Evolutionary conservation across 139 green algal genomes (phyloP).

Genomic region (Closterium sp.): DNA sequence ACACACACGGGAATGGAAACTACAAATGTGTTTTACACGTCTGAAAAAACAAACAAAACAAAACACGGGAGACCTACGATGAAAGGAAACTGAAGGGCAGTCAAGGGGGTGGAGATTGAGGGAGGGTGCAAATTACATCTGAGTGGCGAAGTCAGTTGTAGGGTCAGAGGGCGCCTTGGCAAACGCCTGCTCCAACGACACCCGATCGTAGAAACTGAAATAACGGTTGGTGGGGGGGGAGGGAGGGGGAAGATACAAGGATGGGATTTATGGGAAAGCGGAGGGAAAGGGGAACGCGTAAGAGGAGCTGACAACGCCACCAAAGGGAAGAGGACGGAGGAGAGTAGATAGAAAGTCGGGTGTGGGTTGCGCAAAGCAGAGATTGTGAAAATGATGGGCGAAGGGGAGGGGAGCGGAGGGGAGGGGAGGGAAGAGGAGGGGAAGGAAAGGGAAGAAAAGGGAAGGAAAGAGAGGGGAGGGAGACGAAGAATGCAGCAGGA

Average conservation of each 20-base stretch:
- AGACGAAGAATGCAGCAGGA: background rate
- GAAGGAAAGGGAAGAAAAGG: background rate
- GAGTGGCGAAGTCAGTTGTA: slow-evolving; percentile 69
- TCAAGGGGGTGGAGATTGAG: too few species aligned
- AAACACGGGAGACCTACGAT: too few species aligned
- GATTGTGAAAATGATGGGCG: background rate
- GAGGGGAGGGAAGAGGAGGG: background rate
- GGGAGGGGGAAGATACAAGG: background rate
- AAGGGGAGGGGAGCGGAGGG: background rate
- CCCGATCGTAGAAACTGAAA: slow-evolving; percentile 14
- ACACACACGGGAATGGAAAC: too few species aligned
- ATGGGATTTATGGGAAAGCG: background rate
- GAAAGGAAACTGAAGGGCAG: too few species aligned
- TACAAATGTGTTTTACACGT: too few species aligned
- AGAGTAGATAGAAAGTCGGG: too few species aligned
- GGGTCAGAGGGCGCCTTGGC: slow-evolving; percentile 53
- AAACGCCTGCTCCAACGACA: slow-evolving; percentile 57
- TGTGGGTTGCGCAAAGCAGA: too few species aligned
- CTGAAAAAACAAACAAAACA: too few species aligned
- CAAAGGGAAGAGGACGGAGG: too few species aligned
- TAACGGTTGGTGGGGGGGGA: background rate
- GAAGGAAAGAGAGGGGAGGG: background rate
- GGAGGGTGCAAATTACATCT: slow-evolving; percentile 65
- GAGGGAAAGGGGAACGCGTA: background rate
- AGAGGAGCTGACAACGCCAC: background rate